Percentiles rank a stretch among this genome's conserved stretches.
Conservation (phyloP, 441 rosid species). For the Brassica balearica region DNA sequence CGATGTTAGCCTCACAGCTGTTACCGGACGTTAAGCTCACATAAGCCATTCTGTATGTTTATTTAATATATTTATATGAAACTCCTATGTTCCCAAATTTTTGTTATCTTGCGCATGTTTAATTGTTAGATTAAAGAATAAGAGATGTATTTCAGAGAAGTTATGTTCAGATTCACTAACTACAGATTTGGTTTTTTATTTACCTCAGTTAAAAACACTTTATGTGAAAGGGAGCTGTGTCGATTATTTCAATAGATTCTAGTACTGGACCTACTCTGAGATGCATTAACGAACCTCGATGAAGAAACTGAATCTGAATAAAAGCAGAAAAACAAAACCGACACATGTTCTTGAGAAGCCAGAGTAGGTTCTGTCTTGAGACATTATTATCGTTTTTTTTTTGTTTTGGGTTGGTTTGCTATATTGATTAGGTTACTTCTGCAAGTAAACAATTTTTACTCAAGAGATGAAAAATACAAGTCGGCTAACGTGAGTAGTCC, state of each 20-base stretch:
- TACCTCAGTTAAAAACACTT: background rate
- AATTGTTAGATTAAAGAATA: background rate
- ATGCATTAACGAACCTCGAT: background rate
- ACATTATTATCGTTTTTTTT: too few species aligned
- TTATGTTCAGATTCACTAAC: background rate
- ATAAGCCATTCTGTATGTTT: background rate
- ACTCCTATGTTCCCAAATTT: background rate
- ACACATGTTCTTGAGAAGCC: background rate
- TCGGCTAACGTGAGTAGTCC: background rate
- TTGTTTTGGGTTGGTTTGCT: background rate
- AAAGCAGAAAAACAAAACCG: background rate
- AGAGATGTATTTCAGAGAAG: background rate
- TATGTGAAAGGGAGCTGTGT: background rate
- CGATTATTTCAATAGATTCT: too few species aligned
- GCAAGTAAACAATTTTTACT: background rate
- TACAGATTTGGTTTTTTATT: background rate
- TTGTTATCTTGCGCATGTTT: too few species aligned
- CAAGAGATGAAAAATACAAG: too few species aligned
- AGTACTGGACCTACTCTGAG: background rate
- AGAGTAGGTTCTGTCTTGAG: background rate
- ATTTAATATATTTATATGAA: background rate
- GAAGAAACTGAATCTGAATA: background rate
- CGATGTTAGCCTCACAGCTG: constrained; percentile 40
- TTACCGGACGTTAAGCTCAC: constrained; percentile 37
- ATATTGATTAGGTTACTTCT: background rate